Percentiles rank a stretch among this genome's conserved stretches.
Conservation (phyloP, 2,329 filamentous ascomycete genomes). For the Didymellaceae sp. region DNA sequence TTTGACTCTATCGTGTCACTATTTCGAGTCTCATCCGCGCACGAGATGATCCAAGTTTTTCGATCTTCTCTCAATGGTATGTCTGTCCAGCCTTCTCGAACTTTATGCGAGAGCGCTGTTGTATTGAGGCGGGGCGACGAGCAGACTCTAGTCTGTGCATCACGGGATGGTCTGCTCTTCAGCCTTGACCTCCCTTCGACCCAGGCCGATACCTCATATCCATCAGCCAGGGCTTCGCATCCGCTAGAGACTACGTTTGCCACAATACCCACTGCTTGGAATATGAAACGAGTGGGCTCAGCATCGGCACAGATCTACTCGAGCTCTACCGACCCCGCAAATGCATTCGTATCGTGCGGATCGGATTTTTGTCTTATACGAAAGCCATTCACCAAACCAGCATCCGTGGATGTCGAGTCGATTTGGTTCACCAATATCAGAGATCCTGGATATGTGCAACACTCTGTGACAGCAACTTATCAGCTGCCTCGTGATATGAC, state of each 20-base stretch:
- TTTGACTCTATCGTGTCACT: conserved; percentile 33
- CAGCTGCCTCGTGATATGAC: conserved; percentile 34
- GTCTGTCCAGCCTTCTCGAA: conserved; percentile 10
- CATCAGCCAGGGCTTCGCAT: neutral
- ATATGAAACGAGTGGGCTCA: conserved; percentile 31
- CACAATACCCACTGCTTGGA: conserved; percentile 14
- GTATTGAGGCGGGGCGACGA: conserved; percentile 21
- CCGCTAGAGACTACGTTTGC: no score
- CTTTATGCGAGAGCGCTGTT: conserved; percentile 41
- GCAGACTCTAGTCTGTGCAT: conserved; percentile 42
- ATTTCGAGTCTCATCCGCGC: conserved; percentile 24
- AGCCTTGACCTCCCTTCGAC: conserved; percentile 2
- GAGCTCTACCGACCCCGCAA: conserved; percentile 31
- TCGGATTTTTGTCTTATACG: conserved; percentile 46
- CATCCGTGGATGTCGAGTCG: conserved; percentile 36
- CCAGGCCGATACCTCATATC: neutral
- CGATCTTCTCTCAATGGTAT: conserved; percentile 20
- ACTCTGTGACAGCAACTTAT: conserved; percentile 38
- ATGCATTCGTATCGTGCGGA: conserved; percentile 49
- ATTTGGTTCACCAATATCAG: conserved; percentile 47
- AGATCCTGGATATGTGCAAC: conserved; percentile 40
- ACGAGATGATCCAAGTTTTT: conserved; percentile 13
- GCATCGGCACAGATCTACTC: conserved; percentile 34
- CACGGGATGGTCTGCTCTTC: conserved; percentile 45
- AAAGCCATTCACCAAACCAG: conserved; percentile 13